phyloP scores from a whole-genome alignment of 805 yeast genomes.

The Candida maris region DNA sequence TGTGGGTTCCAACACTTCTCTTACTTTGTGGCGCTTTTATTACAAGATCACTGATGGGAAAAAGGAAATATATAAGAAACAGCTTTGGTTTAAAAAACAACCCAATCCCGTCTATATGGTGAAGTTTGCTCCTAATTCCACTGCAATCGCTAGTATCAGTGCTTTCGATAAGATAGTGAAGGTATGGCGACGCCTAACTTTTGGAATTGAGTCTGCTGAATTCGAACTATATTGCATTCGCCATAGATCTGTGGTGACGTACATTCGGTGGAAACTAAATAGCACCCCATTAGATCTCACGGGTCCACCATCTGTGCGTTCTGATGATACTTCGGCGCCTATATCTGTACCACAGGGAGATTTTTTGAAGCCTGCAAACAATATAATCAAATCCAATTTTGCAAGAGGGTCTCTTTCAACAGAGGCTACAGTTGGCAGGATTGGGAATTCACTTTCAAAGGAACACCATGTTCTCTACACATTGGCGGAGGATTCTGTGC shows the following conservation, averaged over 20 bases:
- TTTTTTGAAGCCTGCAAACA: conserved; percentile 27
- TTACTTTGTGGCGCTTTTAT: conserved; percentile 52
- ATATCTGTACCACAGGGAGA: conserved; percentile 10
- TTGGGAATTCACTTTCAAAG: conserved; percentile 12
- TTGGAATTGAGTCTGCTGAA: conserved; percentile 56
- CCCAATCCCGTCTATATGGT: conserved; percentile 59
- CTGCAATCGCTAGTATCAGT: conserved; percentile 61
- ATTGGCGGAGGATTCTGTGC: conserved; percentile 50
- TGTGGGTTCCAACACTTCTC: conserved; percentile 49
- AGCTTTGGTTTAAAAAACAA: conserved; percentile 49
- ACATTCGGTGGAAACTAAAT: conserved; percentile 51
- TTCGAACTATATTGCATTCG: conserved; percentile 68
- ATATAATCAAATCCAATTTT: conserved; percentile 25
- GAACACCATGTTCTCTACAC: conserved; percentile 60
- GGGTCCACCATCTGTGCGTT: conserved; percentile 5
- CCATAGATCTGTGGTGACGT: conserved; percentile 58
- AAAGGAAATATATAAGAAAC: conserved; percentile 17
- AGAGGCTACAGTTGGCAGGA: conserved; percentile 6
- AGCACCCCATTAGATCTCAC: conserved; percentile 3
- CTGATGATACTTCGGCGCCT: conserved; percentile 4
- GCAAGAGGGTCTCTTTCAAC: conserved; percentile 5
- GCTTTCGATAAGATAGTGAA: conserved; percentile 64
- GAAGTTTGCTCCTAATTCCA: conserved; percentile 63
- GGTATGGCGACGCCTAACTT: conserved; percentile 73
- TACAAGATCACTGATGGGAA: conserved; percentile 21